phyloP scores from a whole-genome alignment of 225 moss, liverwort and hornwort species.

The Antitrichia curtipendula region DNA sequence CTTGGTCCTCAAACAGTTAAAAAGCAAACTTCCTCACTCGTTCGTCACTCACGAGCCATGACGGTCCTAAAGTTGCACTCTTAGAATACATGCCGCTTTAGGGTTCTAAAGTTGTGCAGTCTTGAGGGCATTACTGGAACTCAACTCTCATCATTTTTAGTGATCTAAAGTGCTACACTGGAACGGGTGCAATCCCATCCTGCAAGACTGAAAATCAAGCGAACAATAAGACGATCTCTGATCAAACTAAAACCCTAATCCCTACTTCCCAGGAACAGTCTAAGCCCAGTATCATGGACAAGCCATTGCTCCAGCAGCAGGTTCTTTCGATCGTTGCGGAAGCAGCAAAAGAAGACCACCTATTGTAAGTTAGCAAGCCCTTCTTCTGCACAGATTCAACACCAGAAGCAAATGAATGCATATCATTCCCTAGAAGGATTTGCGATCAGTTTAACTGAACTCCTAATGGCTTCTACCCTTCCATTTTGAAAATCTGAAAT shows the following conservation, averaged over 20 bases:
- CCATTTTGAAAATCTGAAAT: not conserved
- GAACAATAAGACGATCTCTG: not conserved
- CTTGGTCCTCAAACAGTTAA: not conserved
- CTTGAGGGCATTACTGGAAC: not conserved
- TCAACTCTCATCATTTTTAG: not conserved
- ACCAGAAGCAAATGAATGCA: not conserved
- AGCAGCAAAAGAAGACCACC: not conserved
- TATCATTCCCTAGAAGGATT: not conserved
- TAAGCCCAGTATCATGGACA: not conserved
- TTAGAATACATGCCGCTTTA: not conserved
- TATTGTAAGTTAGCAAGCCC: not conserved
- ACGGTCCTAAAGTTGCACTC: not conserved
- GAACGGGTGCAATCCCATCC: not conserved
- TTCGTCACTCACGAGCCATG: not conserved
- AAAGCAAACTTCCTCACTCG: not conserved
- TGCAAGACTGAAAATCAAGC: not conserved
- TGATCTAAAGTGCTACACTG: not conserved
- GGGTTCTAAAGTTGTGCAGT: not conserved
- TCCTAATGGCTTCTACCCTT: not conserved
- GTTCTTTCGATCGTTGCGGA: not conserved
- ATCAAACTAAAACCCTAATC: not conserved
- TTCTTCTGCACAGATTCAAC: not conserved
- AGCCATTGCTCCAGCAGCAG: not conserved
- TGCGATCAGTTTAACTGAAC: not conserved
- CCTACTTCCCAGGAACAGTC: not conserved